Evolutionary conservation across 768 basidiomycete species (phyloP).

Genomic region (Kwoniella sp.): DNA sequence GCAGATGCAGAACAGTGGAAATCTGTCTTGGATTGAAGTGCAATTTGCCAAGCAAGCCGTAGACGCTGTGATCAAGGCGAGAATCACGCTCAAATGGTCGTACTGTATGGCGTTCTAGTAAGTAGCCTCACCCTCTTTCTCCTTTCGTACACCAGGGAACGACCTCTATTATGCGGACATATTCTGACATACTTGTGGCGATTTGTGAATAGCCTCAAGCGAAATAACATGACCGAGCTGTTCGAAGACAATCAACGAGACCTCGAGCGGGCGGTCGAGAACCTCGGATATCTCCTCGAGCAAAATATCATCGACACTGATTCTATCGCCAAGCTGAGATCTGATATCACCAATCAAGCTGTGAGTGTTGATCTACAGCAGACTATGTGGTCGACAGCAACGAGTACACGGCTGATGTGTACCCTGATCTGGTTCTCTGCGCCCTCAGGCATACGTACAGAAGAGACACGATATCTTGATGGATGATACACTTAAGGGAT

Average conservation of each 20-base stretch:
- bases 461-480: slow-evolving; percentile 93
- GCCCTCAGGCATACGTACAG: slow-evolving; percentile 85
- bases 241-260: slow-evolving; percentile 98
- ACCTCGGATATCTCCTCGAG: slow-evolving; percentile 88
- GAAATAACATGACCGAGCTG: slow-evolving; percentile 87
- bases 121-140: slow-evolving; percentile 23
- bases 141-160: too few relatives aligned
- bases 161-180: too few relatives aligned
- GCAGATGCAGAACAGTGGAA: slow-evolving; percentile 92
- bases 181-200: too few relatives aligned
- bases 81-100: slow-evolving; percentile 97
- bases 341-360: slow-evolving; percentile 95
- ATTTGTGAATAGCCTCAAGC: slow-evolving; percentile 66
- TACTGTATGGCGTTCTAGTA: slow-evolving; percentile 97
- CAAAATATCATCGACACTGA: slow-evolving; percentile 79
- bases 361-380: too few relatives aligned
- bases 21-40: slow-evolving; percentile 95
- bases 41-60: slow-evolving; percentile 99
- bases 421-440: too few relatives aligned
- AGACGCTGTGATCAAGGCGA: slow-evolving; percentile 82
- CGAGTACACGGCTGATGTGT: too few relatives aligned
- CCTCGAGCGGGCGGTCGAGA: slow-evolving; percentile 91
- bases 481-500: slow-evolving; percentile 90
- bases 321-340: slow-evolving; percentile 74
- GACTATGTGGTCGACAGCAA: too few relatives aligned